Base-by-base conservation (phyloP, 2,329 filamentous ascomycete genomes). In the Ophiostoma ulmi region DNA sequence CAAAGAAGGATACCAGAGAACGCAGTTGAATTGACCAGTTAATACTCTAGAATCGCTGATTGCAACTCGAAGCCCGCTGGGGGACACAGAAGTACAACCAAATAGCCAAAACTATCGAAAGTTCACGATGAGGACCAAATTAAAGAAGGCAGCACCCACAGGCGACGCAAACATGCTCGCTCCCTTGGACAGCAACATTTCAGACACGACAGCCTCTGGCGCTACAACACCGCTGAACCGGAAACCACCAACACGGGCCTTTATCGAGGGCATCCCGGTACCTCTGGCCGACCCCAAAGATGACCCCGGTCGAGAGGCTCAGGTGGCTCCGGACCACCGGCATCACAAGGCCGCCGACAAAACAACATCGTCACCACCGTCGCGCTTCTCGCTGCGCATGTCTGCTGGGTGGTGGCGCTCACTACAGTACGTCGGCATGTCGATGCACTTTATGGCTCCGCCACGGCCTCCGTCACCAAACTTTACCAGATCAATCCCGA, bases 381-480 rank as follows among this genome's bases (percentile, higher is more conserved):
- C 83, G 5, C 84, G 89, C 79, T 87, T 85, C 82, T 84, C 87
- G 76, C 83, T 92, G 13, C 84, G 85, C 70, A 74, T 89, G 69
- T 85, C 90, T 77, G 90, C 90, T 66, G 80, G 83, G 38, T 85
- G 89, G 77, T 91, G 89, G 88, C 85, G 90, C 69, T 83, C 85
- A 70, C 81, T 91, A 61, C 91, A 91, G 85, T 83, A 83, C 71
- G 83, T 91, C 71, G 90, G 89, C 76, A 91, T 91, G 88, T 81
- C 85, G 72, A 80, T 92, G 55, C 90, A 92, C 77, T 85, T 84
- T 70, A 79, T 89, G 72, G 85, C 88, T 0, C 80, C 83, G 61
- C 88, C 89, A 7, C 82, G 84, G 68, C 87, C 89, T 6, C 87
- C 88, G 1, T 81, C 80, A 41, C 88, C 88, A 1, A 79, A 83